These are phyloP conservation scores for Mycena galopus DNA, from an alignment of 768 basidiomycete genomes.

Conservation along the genomic window DNA sequence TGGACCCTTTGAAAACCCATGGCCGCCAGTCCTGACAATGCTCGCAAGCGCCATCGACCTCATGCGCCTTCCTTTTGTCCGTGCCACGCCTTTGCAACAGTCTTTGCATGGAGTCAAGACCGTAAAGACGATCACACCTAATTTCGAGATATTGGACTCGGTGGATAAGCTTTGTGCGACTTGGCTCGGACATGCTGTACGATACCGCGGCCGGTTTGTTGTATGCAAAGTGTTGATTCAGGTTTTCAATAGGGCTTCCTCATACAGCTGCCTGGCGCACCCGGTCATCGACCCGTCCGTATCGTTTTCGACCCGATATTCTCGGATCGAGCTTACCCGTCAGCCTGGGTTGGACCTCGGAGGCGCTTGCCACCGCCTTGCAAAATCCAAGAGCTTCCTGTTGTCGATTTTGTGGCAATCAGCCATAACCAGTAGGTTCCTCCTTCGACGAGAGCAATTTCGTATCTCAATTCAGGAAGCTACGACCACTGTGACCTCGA, in stretches of 20 bases:
- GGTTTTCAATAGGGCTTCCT: slow-evolving; percentile 41
- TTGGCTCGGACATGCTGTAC: slow-evolving; percentile 55
- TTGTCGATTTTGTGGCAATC: slow-evolving; percentile 53
- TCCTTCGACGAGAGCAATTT: not conserved
- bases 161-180: slow-evolving; percentile 42
- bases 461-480: slow-evolving; percentile 35
- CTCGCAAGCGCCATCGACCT: slow-evolving; percentile 31
- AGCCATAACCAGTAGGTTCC: slow-evolving; percentile 59
- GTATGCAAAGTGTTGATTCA: not conserved
- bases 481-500: slow-evolving; percentile 59
- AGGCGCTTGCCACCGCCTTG: slow-evolving; percentile 53
- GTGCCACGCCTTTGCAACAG: slow-evolving; percentile 27
- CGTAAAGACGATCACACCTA: slow-evolving; percentile 28
- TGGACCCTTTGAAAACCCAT: slow-evolving; percentile 33
- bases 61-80: slow-evolving; percentile 31
- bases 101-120: slow-evolving; percentile 34
- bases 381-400: slow-evolving; percentile 51
- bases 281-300: slow-evolving; percentile 40
- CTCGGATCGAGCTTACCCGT: slow-evolving; percentile 47
- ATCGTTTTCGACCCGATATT: slow-evolving; percentile 60
- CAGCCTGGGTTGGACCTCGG: slow-evolving; percentile 45
- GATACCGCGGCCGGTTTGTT: slow-evolving; percentile 2
- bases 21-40: slow-evolving; percentile 36
- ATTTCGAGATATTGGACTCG: slow-evolving; percentile 24
- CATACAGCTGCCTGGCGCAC: slow-evolving; percentile 41